phyloP scores from a whole-genome alignment of 2,329 filamentous ascomycete species.

The Biscogniauxia marginata region DNA sequence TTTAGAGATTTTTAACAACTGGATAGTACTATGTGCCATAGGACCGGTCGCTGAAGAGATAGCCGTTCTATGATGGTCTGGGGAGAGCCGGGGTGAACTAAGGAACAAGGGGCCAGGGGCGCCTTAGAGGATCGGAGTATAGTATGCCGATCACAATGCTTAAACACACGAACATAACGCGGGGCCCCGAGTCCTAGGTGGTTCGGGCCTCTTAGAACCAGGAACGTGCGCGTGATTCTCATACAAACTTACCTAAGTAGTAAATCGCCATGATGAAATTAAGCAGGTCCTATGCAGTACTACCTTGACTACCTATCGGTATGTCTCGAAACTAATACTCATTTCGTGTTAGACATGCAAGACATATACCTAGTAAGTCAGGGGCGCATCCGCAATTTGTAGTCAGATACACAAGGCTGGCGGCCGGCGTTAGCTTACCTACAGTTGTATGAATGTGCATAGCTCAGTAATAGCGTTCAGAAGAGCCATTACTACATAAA shows the following conservation, averaged over 20 bases:
- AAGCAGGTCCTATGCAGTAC: neutral
- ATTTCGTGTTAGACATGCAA: neutral
- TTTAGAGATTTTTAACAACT: neutral
- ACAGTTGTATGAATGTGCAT: too few relatives aligned
- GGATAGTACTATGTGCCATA: neutral
- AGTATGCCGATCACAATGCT: neutral
- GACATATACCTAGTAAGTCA: too few relatives aligned
- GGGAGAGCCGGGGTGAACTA: neutral
- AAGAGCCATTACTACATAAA: too few relatives aligned
- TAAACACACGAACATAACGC: neutral
- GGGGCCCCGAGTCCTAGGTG: neutral
- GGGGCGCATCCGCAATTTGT: too few relatives aligned
- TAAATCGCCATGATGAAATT: neutral
- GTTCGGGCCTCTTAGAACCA: neutral
- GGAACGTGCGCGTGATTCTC: neutral
- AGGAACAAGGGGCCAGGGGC: neutral
- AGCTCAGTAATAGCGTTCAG: too few relatives aligned
- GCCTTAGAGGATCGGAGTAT: neutral
- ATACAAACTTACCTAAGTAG: neutral
- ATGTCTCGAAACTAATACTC: neutral
- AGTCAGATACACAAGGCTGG: too few relatives aligned
- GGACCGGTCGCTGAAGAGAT: neutral
- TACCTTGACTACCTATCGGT: neutral
- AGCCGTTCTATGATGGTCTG: neutral
- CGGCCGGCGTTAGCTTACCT: too few relatives aligned